Conservation (phyloP, 805 yeast species). For the Metschnikowia arizonensis region DNA sequence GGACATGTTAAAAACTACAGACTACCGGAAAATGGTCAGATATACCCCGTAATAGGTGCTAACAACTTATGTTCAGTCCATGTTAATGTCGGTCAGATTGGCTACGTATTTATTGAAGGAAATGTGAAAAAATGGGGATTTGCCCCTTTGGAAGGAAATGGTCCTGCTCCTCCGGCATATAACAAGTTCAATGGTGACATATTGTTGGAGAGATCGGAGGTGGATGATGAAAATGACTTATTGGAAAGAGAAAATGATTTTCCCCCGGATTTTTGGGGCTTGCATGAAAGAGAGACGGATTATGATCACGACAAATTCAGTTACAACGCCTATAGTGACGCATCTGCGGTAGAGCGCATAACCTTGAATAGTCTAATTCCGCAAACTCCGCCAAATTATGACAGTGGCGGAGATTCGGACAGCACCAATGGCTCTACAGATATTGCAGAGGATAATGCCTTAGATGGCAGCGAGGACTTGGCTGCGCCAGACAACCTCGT, state of each 20-base stretch:
- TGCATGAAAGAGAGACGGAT: slow-evolving; percentile 17
- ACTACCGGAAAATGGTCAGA: slow-evolving; percentile 39
- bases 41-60: slow-evolving; percentile 90
- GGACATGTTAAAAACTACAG: slow-evolving; percentile 74
- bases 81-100: slow-evolving; percentile 85
- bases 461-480: background rate
- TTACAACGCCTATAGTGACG: slow-evolving; percentile 40
- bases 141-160: slow-evolving; percentile 83
- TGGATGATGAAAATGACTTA: slow-evolving; percentile 47
- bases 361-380: slow-evolving; percentile 39
- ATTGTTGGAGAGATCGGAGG: slow-evolving; percentile 61
- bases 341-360: slow-evolving; percentile 37
- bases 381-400: slow-evolving; percentile 35
- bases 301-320: slow-evolving; percentile 30
- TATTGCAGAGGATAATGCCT: slow-evolving; percentile 1
- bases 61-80: slow-evolving; percentile 77
- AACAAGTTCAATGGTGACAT: slow-evolving; percentile 76
- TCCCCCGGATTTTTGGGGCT: slow-evolving; percentile 55
- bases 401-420: background rate
- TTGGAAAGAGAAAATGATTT: slow-evolving; percentile 45
- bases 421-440: background rate
- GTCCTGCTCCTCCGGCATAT: slow-evolving; percentile 93
- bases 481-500: background rate
- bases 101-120: slow-evolving; percentile 86
- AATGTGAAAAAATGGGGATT: slow-evolving; percentile 94